Percentiles rank a stretch among this genome's conserved stretches.
Conservation (phyloP, 352 stramenopile genomes). For the Globisporangium paroecandrum region DNA sequence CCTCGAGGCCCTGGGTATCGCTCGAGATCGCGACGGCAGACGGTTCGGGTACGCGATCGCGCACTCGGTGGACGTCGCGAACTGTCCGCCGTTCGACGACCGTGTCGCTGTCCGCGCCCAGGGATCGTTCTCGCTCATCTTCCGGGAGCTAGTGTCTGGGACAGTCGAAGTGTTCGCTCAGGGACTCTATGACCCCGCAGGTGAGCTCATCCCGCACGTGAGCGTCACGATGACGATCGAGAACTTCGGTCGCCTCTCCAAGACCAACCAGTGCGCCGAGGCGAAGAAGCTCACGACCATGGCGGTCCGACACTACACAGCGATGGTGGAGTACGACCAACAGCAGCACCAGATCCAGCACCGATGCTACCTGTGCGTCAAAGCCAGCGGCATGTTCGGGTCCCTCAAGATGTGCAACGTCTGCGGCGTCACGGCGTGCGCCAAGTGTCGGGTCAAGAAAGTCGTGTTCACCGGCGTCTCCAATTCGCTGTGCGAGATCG, state of each 20-base stretch:
- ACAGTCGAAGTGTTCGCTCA: constrained; percentile 40
- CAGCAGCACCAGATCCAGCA: neutral
- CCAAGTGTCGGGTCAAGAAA: constrained; percentile 26
- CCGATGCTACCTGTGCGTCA: constrained; percentile 23
- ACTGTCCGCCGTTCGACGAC: constrained; percentile 32
- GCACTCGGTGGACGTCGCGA: constrained; percentile 37
- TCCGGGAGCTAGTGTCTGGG: constrained; percentile 30
- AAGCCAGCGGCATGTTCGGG: constrained; percentile 11
- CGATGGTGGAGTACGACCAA: neutral
- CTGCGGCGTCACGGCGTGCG: constrained; percentile 21
- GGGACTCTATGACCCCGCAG: constrained; percentile 37
- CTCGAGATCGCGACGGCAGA: constrained; percentile 21
- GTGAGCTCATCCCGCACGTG: constrained; percentile 29
- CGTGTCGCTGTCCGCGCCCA: constrained; percentile 26
- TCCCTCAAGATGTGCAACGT: constrained; percentile 20
- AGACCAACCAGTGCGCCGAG: constrained; percentile 32
- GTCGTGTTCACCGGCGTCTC: constrained; percentile 24
- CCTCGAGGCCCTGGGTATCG: constrained; percentile 41
- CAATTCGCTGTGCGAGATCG: constrained; percentile 11
- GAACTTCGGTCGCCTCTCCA: constrained; percentile 29
- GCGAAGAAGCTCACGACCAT: constrained; percentile 55
- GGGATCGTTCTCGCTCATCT: constrained; percentile 27
- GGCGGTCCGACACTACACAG: constrained; percentile 14
- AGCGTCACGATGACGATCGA: constrained; percentile 25
- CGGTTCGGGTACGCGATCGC: constrained; percentile 38